Percentiles rank a stretch among this genome's conserved stretches.
Conservation (phyloP, 2,329 filamentous ascomycete genomes). For the Byssochlamys sp. region DNA sequence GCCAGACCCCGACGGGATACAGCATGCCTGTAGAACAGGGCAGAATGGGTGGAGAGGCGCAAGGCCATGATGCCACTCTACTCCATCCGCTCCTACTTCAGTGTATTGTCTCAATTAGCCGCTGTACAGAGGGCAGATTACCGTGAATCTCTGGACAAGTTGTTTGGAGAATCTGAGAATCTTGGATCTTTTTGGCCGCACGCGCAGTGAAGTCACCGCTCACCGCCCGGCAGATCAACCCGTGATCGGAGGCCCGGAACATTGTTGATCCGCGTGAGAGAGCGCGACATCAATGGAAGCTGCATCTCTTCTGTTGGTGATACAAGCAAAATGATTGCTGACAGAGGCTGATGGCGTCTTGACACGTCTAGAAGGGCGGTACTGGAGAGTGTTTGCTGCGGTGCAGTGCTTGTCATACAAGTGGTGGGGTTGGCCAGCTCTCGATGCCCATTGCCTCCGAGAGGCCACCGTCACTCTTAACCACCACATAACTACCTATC, state of each 20-base stretch:
- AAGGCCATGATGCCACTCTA: constrained; percentile 24
- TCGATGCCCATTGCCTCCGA: not conserved
- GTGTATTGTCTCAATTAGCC: constrained; percentile 3
- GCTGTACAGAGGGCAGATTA: not conserved
- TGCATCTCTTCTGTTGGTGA: not conserved
- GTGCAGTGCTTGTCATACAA: not conserved
- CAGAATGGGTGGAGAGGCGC: constrained; percentile 20
- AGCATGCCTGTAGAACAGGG: constrained; percentile 15
- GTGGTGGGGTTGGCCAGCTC: not conserved
- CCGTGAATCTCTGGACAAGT: not conserved
- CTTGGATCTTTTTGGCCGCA: not conserved
- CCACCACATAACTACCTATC: not conserved
- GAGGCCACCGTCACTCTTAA: not conserved
- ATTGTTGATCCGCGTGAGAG: not conserved
- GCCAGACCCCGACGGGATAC: constrained; percentile 10
- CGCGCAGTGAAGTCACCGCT: not conserved
- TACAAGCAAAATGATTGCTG: not conserved
- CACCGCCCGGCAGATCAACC: constrained; percentile 2
- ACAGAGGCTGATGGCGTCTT: not conserved
- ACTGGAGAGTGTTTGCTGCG: not conserved
- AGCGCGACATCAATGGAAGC: not conserved
- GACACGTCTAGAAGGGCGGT: not conserved
- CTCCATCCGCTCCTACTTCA: constrained; percentile 17
- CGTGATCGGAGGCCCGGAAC: not conserved
- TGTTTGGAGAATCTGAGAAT: not conserved